Conservation (phyloP, 257 asterid genomes). For the Verbena officinalis region DNA sequence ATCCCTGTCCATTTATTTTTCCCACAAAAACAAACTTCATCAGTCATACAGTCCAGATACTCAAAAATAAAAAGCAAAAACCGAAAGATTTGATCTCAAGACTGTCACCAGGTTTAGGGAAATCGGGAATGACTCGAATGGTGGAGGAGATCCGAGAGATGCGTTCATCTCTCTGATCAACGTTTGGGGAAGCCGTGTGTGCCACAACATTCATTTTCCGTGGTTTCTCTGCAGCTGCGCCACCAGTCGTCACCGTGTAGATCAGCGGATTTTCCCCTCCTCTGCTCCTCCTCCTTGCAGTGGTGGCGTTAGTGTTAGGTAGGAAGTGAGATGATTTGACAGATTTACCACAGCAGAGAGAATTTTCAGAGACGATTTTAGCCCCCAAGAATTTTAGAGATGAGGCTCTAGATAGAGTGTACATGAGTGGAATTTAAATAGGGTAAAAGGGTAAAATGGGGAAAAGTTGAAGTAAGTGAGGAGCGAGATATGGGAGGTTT, state of each 20-base stretch:
- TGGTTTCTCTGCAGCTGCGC: conserved; percentile 22
- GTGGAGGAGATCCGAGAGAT: conserved; percentile 68
- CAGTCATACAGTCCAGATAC: conserved; percentile 2
- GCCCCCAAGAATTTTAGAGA: conserved; percentile 27
- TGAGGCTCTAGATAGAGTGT: conserved; percentile 20
- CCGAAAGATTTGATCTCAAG: conserved; percentile 5
- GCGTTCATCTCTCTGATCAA: conserved; percentile 49
- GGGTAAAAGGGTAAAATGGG: conserved; percentile 19
- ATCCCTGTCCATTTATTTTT: conserved; percentile 55
- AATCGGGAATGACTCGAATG: conserved; percentile 87
- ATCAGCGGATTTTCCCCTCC: conserved; percentile 32
- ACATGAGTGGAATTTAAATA: conserved; percentile 39
- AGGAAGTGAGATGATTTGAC: conserved; percentile 34
- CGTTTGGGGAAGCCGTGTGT: conserved; percentile 50
- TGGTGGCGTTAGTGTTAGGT: conserved; percentile 39
- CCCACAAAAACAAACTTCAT: neutral
- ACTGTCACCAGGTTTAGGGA: conserved; percentile 76
- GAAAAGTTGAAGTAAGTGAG: neutral
- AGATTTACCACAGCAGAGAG: conserved; percentile 30
- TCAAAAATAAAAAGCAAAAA: neutral
- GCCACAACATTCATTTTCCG: conserved; percentile 23
- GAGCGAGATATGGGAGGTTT: neutral
- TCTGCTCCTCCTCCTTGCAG: conserved; percentile 15
- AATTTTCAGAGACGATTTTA: conserved; percentile 35
- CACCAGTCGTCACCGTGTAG: conserved; percentile 36